phyloP scores from a whole-genome alignment of 140 eudicot genomes.

The Oenanthe javanica region DNA sequence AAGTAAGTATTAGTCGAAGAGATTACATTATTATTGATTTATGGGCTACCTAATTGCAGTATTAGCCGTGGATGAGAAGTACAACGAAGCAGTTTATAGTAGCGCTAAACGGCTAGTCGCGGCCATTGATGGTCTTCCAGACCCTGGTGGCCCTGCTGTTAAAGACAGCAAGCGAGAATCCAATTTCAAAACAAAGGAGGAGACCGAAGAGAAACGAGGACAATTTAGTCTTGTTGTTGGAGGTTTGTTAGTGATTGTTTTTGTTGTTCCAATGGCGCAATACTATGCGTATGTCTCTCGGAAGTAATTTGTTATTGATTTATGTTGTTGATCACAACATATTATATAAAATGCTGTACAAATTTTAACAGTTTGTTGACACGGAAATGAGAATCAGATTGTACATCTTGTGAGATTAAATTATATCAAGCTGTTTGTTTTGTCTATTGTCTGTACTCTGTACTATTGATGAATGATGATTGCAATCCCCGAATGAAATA shows the following conservation, averaged over 20 bases:
- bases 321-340: constrained; percentile 4
- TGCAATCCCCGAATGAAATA: neutral
- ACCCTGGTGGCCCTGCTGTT: constrained; percentile 87
- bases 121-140: constrained; percentile 94
- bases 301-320: constrained; percentile 39
- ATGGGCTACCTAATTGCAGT: constrained; percentile 38
- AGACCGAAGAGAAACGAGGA: constrained; percentile 93
- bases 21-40: neutral
- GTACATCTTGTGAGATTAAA: neutral
- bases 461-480: neutral
- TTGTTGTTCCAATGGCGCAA: constrained; percentile 99
- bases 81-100: constrained; percentile 82
- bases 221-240: constrained; percentile 93
- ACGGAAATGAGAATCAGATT: constrained; percentile 2
- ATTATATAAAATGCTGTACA: constrained; percentile 25
- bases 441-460: neutral
- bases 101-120: constrained; percentile 82
- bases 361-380: constrained; percentile 13
- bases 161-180: constrained; percentile 95
- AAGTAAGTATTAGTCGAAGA: neutral
- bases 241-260: constrained; percentile 92
- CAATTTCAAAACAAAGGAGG: constrained; percentile 92
- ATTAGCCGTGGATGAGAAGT: constrained; percentile 93
- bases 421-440: neutral
- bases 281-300: constrained; percentile 90